A percentile compares a stretch with the other conserved stretches of the same genome.
These are phyloP conservation scores for Curvularia sp. DNA, from an alignment of 2,329 filamentous ascomycete species.

Conservation along the genomic window DNA sequence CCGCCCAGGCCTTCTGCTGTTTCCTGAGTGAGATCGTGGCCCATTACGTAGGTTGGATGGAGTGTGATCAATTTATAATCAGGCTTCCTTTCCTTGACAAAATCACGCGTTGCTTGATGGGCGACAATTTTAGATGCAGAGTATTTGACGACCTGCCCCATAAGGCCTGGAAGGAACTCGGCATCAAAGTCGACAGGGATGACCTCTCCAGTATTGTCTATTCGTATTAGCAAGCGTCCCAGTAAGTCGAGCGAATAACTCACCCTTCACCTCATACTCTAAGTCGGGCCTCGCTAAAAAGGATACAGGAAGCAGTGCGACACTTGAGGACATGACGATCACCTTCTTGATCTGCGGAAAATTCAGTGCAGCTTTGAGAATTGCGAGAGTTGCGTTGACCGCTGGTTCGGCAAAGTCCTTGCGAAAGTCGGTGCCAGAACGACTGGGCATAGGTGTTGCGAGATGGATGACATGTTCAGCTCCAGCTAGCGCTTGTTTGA, in stretches of 20 bases:
- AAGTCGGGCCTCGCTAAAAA: neutral
- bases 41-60: constrained; percentile 36
- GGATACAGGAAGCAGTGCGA: constrained; percentile 22
- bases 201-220: neutral
- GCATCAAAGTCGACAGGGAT: constrained; percentile 14
- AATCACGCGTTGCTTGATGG: constrained; percentile 35
- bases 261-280: neutral
- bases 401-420: constrained; percentile 27
- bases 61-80: constrained; percentile 32
- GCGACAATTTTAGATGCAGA: constrained; percentile 36
- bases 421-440: constrained; percentile 19
- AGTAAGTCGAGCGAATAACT: neutral
- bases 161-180: constrained; percentile 11
- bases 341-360: constrained; percentile 33
- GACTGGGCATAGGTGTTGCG: constrained; percentile 37
- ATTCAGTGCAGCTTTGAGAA: constrained; percentile 33
- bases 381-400: constrained; percentile 30
- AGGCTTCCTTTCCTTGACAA: constrained; percentile 25
- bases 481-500: constrained; percentile 24
- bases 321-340: constrained; percentile 35
- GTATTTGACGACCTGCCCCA: constrained; percentile 23
- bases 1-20: constrained; percentile 21
- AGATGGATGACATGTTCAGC: constrained; percentile 40
- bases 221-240: neutral
- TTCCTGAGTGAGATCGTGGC: constrained; percentile 29